These are phyloP conservation scores for Neofusicoccum sp. DNA, from an alignment of 2,329 filamentous ascomycete species.

Conservation along the genomic window DNA sequence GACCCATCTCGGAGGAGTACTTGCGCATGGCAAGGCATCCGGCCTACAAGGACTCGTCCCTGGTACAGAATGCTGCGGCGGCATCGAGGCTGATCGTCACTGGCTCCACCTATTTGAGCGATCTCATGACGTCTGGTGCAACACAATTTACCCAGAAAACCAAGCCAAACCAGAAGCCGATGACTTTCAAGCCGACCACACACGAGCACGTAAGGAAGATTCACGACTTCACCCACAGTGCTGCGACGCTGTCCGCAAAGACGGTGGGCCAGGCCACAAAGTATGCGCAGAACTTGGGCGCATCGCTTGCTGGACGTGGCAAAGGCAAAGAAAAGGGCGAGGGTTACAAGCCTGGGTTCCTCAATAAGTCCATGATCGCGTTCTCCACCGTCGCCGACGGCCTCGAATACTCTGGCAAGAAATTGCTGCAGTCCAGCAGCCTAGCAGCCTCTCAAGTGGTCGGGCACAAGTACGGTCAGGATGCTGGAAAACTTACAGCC, in stretches of 20 bases:
- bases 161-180: conserved; percentile 74
- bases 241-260: conserved; percentile 78
- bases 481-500: conserved; percentile 78
- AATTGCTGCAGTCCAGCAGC: conserved; percentile 72
- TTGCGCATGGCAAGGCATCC: conserved; percentile 80
- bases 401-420: conserved; percentile 82
- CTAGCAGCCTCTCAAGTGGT: conserved; percentile 84
- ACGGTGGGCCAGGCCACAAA: conserved; percentile 83
- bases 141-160: conserved; percentile 80
- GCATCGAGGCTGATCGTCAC: conserved; percentile 93
- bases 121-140: conserved; percentile 74
- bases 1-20: conserved; percentile 70
- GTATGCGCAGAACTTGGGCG: conserved; percentile 88
- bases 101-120: conserved; percentile 76
- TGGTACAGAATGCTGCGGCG: conserved; percentile 84
- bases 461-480: conserved; percentile 82
- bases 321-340: conserved; percentile 60
- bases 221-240: conserved; percentile 79
- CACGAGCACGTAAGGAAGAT: conserved; percentile 86
- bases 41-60: conserved; percentile 82
- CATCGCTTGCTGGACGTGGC: conserved; percentile 68
- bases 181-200: conserved; percentile 85
- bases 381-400: conserved; percentile 95
- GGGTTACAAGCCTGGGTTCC: conserved; percentile 81
- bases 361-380: conserved; percentile 96